Evolutionary conservation across 2,329 filamentous ascomycete species (phyloP), one percentile per base, ranked within the genome.

Genomic region (Neonectria sp.): DNA sequence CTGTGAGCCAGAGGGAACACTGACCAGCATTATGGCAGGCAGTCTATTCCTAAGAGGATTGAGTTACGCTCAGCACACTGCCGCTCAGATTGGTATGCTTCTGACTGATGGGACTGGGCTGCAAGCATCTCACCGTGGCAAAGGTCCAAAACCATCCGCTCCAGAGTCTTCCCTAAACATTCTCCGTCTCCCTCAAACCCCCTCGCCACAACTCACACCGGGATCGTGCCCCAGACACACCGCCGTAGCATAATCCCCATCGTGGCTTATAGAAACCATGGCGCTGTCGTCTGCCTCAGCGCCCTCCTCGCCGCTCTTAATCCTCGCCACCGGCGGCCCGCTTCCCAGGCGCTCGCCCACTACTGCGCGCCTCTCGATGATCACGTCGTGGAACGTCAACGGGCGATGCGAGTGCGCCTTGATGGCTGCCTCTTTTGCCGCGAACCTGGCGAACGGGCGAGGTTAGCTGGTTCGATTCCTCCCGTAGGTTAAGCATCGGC

Each of bases 231-330:
- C 89, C 37, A 94, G 70, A 70, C 91, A 93, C 1, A 91, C 85
- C 7, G 92, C 92, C 24, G 88, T 91, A 11, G 94, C 94, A 81
- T 95, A 97, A 8, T 94, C 91, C 2, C 89, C 91, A 79, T 98
- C 95, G 78, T 98, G 95, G 75, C 92, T 96, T 73, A 98, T 97
- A 67, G 92, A 95, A 51, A 97, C 78, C 75, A 89, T 85, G 15
- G 91, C 94, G 56, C 89, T 83, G 71, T 90, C 87, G 66, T 84
- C 78, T 46, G 67, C 74, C n/a, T 72, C 77, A 21, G 65, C 75
- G 17, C 63, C 74, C 2, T 65, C 73, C 31, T 70, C 70, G 8
- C 75, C 68, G 17, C 77, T 77, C 67, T 71, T 78, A 64, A 87
- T 81, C 57, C 86, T 73, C 8, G 83, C 85, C 3, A 86, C 72